Percentiles rank a stretch among this genome's conserved stretches.
These are phyloP conservation scores for Lasiodiplodia hormozganensis DNA, from an alignment of 2,329 filamentous ascomycete species.

Conservation along the genomic window DNA sequence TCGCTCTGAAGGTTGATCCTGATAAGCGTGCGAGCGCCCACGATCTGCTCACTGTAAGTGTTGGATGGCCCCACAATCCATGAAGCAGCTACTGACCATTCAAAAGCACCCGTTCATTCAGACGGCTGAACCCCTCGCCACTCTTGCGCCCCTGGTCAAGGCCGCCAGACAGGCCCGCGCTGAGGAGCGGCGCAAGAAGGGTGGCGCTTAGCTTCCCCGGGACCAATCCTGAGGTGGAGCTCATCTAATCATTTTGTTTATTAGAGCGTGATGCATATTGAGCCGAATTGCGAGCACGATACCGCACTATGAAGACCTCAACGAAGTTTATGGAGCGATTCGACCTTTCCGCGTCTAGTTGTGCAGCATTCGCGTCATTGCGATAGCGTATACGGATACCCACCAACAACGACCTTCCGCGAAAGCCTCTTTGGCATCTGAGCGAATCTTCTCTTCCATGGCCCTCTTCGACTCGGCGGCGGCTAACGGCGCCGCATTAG, in stretches of 20 bases:
- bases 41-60: conserved; percentile 84
- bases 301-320: conserved; percentile 14
- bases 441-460: conserved; percentile 8
- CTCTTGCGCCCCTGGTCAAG: conserved; percentile 84
- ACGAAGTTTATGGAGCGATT: conserved; percentile 25
- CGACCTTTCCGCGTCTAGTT: conserved; percentile 21
- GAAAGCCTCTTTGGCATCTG: conserved; percentile 11
- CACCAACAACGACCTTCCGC: conserved; percentile 11
- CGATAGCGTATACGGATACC: conserved; percentile 20
- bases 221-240: not conserved
- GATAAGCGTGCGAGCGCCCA: conserved; percentile 96
- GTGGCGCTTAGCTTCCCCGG: conserved; percentile 36
- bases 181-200: conserved; percentile 69
- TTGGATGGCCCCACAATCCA: not conserved
- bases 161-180: conserved; percentile 84
- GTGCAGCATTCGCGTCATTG: conserved; percentile 20
- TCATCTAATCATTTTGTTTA: conserved; percentile 24
- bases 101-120: conserved; percentile 57
- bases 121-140: conserved; percentile 62
- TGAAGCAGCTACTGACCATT: not conserved
- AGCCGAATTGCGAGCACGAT: conserved; percentile 17
- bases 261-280: conserved; percentile 25
- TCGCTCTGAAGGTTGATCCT: conserved; percentile 94
- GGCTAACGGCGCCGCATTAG: not conserved
- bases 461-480: conserved; percentile 5